Evolutionary conservation across 768 basidiomycete genomes (phyloP).

Genomic region (Lactifluus subvellereus): DNA sequence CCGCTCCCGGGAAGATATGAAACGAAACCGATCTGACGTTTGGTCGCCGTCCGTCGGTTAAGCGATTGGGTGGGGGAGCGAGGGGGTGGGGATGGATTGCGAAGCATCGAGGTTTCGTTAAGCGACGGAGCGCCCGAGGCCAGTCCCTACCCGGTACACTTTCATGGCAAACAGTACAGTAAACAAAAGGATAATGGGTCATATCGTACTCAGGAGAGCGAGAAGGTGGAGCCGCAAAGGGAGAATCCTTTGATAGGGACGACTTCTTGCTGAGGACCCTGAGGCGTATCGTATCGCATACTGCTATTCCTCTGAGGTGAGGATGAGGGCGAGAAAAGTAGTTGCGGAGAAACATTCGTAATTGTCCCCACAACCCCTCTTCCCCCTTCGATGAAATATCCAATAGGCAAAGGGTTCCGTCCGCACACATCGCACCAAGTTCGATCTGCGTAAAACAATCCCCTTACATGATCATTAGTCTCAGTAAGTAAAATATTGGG

Average conservation of each 20-base stretch:
- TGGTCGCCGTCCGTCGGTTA: slow-evolving; percentile 15
- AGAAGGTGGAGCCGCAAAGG: neutral
- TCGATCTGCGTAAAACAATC: slow-evolving; percentile 6
- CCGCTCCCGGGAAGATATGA: slow-evolving; percentile 11
- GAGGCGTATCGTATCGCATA: neutral
- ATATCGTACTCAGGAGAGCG: neutral
- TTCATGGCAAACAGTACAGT: neutral
- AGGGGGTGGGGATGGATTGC: neutral
- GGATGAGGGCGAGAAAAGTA: neutral
- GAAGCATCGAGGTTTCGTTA: slow-evolving; percentile 19
- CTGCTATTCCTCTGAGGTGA: neutral
- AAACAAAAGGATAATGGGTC: neutral
- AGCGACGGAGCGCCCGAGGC: slow-evolving; percentile 13
- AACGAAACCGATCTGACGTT: slow-evolving; percentile 16
- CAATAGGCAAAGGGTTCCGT: slow-evolving; percentile 9
- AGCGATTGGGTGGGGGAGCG: slow-evolving; percentile 15
- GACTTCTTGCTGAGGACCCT: slow-evolving; percentile 2
- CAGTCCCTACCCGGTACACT: too few relatives aligned
- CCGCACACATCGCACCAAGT: neutral
- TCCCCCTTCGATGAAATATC: slow-evolving; percentile 3
- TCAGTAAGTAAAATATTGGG: neutral
- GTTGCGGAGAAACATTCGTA: neutral
- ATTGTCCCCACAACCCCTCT: neutral
- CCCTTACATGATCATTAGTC: slow-evolving; percentile 3
- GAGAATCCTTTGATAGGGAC: slow-evolving; percentile 6